Evolutionary conservation across 257 asterid genomes (phyloP).

Genomic region (Cynanchum wilfordii): DNA sequence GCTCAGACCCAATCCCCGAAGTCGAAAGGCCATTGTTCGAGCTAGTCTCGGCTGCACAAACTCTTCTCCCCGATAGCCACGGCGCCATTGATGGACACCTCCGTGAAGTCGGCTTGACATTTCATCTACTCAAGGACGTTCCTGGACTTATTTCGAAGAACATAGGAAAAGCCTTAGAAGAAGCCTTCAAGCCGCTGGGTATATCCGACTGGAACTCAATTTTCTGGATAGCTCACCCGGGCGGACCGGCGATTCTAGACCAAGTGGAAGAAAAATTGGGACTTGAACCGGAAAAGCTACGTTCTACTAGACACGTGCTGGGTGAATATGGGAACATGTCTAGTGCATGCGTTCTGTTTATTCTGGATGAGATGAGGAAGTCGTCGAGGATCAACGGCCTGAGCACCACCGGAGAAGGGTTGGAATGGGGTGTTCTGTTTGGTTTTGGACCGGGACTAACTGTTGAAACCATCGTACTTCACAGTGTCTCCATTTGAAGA

Average conservation of each 20-base stretch:
- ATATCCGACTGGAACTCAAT: constrained; percentile 12
- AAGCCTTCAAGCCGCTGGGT: constrained; percentile 40
- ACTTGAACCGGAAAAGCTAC: constrained; percentile 42
- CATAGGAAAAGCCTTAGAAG: constrained; percentile 40
- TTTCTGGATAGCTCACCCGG: constrained; percentile 56
- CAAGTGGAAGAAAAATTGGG: constrained; percentile 50
- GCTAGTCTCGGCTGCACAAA: constrained; percentile 48
- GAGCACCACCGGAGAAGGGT: constrained; percentile 59
- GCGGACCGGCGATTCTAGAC: constrained; percentile 66
- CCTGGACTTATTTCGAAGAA: constrained; percentile 47
- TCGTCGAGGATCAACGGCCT: constrained; percentile 40
- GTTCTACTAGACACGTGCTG: constrained; percentile 48
- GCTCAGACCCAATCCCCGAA: constrained; percentile 38
- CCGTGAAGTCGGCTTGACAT: constrained; percentile 52
- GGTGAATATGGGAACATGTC: constrained; percentile 29
- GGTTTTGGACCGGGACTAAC: constrained; percentile 78
- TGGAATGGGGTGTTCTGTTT: constrained; percentile 60
- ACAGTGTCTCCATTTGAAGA: constrained; percentile 34
- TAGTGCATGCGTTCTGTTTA: not conserved
- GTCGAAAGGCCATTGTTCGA: constrained; percentile 48
- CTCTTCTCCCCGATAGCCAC: constrained; percentile 46
- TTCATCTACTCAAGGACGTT: constrained; percentile 47
- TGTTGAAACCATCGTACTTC: constrained; percentile 60
- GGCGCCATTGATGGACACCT: constrained; percentile 53
- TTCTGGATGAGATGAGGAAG: constrained; percentile 71